Base-by-base conservation (phyloP, 345 rosid genomes). In the Lumnitzera racemosa region DNA sequence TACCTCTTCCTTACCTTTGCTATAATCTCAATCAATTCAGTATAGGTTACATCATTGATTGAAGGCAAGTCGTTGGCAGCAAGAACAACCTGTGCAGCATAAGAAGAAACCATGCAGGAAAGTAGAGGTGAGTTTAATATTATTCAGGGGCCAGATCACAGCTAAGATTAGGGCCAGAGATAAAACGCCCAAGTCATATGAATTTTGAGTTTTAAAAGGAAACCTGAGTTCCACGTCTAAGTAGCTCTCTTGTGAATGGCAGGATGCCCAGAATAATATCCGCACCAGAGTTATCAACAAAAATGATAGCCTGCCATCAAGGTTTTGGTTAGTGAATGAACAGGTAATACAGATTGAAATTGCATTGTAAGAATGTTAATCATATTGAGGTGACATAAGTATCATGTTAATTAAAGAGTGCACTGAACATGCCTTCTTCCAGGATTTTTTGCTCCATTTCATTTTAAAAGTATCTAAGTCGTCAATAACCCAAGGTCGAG, bases 41-140 rank as follows among this genome's bases (percentile, higher is more conserved):
- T 73, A 68, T 90, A 90, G 16, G 99, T 95, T 55, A 95, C 82
- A 63, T 95, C 99, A 29, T 95, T 95, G 68, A 95, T 90, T 46
- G 99, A 95, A 55, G 99, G 99, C 69, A 95, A 75, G 67, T 88
- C 96, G 80, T 95, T 95, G 62, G 99, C 95, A 63, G 97, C 99
- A 83, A 95, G 69, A 50, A 95, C 90, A 65, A 95, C 97, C 99
- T 94, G 82, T 56, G 69, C 12, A 59, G 31, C 51, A 14, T 5
- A 36, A 36, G 43, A 36, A 36, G 43, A 36, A 36, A 36, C 9
- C 43, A 36, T 36, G 43, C 1, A 52, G 24, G 55, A 23, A 51
- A 57, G 58, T 31, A 63, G 15, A 41, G 17, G 48, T 7, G 13
- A 24, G 17, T 46, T 6, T 49, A 47, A 12, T 46, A 8, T 24